A percentile compares a stretch with the other conserved stretches of the same genome.
Evolutionary conservation across 345 rosid genomes (phyloP).

Genomic region (Eucalyptus grandis): DNA sequence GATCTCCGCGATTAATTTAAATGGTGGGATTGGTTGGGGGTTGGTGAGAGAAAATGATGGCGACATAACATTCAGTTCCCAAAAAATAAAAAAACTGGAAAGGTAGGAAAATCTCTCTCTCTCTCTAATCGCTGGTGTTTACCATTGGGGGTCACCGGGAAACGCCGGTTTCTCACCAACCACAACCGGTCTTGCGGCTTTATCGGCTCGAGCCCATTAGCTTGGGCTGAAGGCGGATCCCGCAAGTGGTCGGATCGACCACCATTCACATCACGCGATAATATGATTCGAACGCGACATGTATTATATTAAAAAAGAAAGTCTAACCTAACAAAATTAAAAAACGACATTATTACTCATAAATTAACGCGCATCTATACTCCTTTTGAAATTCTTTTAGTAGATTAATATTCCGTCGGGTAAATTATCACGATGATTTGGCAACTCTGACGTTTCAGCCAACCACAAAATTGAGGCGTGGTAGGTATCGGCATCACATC

Average conservation of each 20-base stretch:
- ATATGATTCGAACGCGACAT: not conserved
- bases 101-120: not conserved
- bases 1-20: not conserved
- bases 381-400: not conserved
- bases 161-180: not conserved
- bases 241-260: not conserved
- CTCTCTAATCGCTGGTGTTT: too few species aligned
- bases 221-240: not conserved
- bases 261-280: not conserved
- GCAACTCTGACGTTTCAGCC: rapidly evolving
- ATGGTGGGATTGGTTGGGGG: not conserved
- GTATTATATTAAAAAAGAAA: not conserved
- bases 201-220: not conserved
- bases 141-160: not conserved
- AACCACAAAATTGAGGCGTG: rapidly evolving
- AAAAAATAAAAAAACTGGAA: not conserved
- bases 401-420: not conserved
- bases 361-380: not conserved
- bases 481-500: not conserved
- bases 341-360: not conserved
- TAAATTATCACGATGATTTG: not conserved
- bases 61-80: not conserved
- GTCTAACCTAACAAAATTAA: not conserved
- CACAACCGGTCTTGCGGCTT: not conserved
- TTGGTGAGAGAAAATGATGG: not conserved